These are phyloP conservation scores for Hanseniaspora vineae DNA, from an alignment of 805 yeast species.

Conservation along the genomic window DNA sequence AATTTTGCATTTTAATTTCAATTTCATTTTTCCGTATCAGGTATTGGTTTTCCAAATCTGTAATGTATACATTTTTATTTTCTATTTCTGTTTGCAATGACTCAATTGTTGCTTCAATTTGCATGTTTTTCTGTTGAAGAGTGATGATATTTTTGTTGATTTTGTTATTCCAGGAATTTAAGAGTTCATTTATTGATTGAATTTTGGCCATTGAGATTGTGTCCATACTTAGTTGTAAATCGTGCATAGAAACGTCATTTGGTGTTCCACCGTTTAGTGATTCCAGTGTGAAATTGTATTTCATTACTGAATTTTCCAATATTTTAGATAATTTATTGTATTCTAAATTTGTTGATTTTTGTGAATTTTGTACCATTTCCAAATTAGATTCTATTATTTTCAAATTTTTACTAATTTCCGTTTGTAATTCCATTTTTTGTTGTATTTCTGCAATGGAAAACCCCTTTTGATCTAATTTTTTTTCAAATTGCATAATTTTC, in stretches of 20 bases:
- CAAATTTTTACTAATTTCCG: conserved; percentile 39
- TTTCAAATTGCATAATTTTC: conserved; percentile 30
- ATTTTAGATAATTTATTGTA: conserved; percentile 37
- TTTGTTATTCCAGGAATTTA: too few relatives aligned
- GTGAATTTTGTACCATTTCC: conserved; percentile 33
- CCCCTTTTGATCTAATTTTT: conserved; percentile 39
- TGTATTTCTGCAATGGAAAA: conserved; percentile 53
- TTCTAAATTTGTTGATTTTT: conserved; percentile 37
- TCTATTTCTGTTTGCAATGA: conserved; percentile 39
- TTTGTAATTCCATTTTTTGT: conserved; percentile 47
- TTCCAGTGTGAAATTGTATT: conserved; percentile 44
- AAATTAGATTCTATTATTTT: conserved; percentile 33
- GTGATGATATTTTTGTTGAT: too few relatives aligned
- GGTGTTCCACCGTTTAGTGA: conserved; percentile 7
- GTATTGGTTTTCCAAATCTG: conserved; percentile 43
- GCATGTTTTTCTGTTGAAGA: too few relatives aligned
- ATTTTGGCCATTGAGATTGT: too few relatives aligned
- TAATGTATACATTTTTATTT: conserved; percentile 45
- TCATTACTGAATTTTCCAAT: conserved; percentile 38
- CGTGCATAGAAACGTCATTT: too few relatives aligned
- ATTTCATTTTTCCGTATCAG: conserved; percentile 37
- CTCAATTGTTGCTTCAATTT: conserved; percentile 45
- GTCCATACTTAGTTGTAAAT: too few relatives aligned
- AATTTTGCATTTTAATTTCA: conserved; percentile 43
- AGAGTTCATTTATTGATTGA: too few relatives aligned